phyloP scores from a whole-genome alignment of 164 flowering plant species.

The Buxus sempervirens region DNA sequence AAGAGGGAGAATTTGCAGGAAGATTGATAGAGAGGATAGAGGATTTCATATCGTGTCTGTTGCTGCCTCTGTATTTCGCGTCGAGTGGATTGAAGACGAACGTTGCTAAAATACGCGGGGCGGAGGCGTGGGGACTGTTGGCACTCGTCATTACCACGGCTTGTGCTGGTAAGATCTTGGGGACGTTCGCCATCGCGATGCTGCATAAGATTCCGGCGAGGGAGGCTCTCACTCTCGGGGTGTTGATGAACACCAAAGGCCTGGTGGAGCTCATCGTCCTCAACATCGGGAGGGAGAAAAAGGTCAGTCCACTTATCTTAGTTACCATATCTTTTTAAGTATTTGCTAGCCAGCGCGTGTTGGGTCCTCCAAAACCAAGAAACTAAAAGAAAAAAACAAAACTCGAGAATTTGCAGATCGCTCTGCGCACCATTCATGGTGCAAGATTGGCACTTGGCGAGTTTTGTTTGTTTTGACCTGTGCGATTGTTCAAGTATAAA shows the following conservation, averaged over 20 bases:
- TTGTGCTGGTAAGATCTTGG: too few relatives aligned
- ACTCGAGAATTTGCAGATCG: too few relatives aligned
- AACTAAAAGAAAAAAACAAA: too few relatives aligned
- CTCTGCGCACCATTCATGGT: too few relatives aligned
- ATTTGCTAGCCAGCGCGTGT: too few relatives aligned
- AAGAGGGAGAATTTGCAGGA: slow-evolving; percentile 34
- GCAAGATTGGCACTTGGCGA: too few relatives aligned
- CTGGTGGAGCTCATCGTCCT: slow-evolving; percentile 33
- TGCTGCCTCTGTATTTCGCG: slow-evolving; percentile 46
- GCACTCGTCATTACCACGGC: slow-evolving; percentile 34
- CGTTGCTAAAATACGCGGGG: slow-evolving; percentile 33
- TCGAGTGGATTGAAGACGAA: slow-evolving; percentile 49
- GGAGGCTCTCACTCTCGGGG: slow-evolving; percentile 30
- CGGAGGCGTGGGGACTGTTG: slow-evolving; percentile 39
- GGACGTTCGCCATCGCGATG: too few relatives aligned
- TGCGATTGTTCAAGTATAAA: too few relatives aligned
- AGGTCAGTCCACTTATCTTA: too few relatives aligned
- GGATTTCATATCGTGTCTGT: slow-evolving; percentile 40
- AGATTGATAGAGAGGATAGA: slow-evolving; percentile 36
- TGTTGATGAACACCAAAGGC: slow-evolving; percentile 32
- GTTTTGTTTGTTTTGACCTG: too few relatives aligned
- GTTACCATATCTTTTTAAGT: too few relatives aligned
- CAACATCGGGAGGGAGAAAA: slow-evolving; percentile 21
- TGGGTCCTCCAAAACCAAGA: too few relatives aligned
- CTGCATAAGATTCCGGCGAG: slow-evolving; percentile 24